phyloP scores from a whole-genome alignment of 2,329 filamentous ascomycete species.

The Metarhizium sp. region DNA sequence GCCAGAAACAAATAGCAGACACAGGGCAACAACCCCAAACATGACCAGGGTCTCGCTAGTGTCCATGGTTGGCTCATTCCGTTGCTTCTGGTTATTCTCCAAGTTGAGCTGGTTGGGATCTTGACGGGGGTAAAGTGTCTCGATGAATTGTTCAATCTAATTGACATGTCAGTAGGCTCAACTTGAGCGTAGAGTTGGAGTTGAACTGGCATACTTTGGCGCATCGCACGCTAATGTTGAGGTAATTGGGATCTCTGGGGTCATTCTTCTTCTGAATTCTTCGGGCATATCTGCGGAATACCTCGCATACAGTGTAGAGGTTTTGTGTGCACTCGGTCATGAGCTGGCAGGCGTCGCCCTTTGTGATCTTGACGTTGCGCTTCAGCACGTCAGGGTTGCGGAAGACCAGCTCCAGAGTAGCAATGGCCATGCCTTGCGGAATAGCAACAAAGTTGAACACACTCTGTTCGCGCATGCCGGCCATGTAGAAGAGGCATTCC shows the following conservation, averaged over 20 bases:
- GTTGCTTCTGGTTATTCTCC: slow-evolving; percentile 26
- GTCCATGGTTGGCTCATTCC: slow-evolving; percentile 36
- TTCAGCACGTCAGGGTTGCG: slow-evolving; percentile 81
- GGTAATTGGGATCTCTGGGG: slow-evolving; percentile 82
- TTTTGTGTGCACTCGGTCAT: slow-evolving; percentile 95
- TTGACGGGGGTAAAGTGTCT: slow-evolving; percentile 82
- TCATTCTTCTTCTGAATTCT: slow-evolving; percentile 91
- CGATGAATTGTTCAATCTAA: slow-evolving; percentile 91
- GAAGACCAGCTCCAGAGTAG: slow-evolving; percentile 86
- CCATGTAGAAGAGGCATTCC: slow-evolving; percentile 96
- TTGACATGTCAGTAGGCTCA: background rate
- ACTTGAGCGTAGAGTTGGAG: background rate
- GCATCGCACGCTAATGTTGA: slow-evolving; percentile 85
- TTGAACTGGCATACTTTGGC: slow-evolving; percentile 53
- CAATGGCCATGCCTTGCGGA: slow-evolving; percentile 94
- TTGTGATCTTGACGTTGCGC: slow-evolving; percentile 90
- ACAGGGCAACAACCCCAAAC: slow-evolving; percentile 53
- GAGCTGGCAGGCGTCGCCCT: slow-evolving; percentile 81
- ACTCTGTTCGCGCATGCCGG: slow-evolving; percentile 87
- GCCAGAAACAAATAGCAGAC: slow-evolving; percentile 61
- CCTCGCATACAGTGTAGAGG: slow-evolving; percentile 66
- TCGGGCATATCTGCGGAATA: slow-evolving; percentile 69
- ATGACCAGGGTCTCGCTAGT: slow-evolving; percentile 57
- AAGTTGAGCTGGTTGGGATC: slow-evolving; percentile 51
- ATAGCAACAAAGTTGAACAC: slow-evolving; percentile 99